Base-by-base conservation (phyloP, 352 stramenopile genomes). In the Globisporangium mamillatum region DNA sequence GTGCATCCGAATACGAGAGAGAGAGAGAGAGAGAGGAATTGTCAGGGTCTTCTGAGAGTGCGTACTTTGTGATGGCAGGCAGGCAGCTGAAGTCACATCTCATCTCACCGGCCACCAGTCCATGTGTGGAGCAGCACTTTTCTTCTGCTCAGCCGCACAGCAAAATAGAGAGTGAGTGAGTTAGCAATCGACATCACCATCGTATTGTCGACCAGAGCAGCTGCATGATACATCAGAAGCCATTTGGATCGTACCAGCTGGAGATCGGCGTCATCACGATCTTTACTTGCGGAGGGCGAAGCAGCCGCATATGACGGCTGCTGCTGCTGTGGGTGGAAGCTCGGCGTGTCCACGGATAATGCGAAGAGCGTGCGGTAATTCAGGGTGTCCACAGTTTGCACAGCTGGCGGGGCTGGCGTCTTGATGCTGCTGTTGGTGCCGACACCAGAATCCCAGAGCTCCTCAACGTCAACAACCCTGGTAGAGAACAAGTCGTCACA, bases 101-200 rank as follows among this genome's bases (percentile, higher is more conserved):
- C 50, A 92, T 52, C 25, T 63, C 50, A 92, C 84, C 72, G 84
- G 84, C 82, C 84, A 91, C 84, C 84, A 92, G 59, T 88, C 75
- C 84, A 92, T 92, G 73, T 92, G 84, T 4, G 84, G 79, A 41
- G 79, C 79, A 25, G 80, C 48, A 63, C 86, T 88, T 69, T 82
- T 82, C 57, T 50, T 56, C 65, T 46, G 38, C 38, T 70, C 55
- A 48, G 60, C 6, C 20, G 20, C 34, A 46, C n/a, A 61, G 7
- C 7, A 41, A 12, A 18, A 54, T 16, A 55, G 20, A 59, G 14
- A 29, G 9, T 32, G 3, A 27, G 9, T 29, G 44, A 25, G 14
- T 44, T 34, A 56, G 36, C 32, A 27, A 32, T 52, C 22, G 44
- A 52, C 44, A 22, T 10, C 16, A 18, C 3, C 44, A 52, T 38